Percentiles rank a stretch among this genome's conserved stretches.
phyloP scores from a whole-genome alignment of 73 alveolate species.

The Tetrahymena borealis region DNA sequence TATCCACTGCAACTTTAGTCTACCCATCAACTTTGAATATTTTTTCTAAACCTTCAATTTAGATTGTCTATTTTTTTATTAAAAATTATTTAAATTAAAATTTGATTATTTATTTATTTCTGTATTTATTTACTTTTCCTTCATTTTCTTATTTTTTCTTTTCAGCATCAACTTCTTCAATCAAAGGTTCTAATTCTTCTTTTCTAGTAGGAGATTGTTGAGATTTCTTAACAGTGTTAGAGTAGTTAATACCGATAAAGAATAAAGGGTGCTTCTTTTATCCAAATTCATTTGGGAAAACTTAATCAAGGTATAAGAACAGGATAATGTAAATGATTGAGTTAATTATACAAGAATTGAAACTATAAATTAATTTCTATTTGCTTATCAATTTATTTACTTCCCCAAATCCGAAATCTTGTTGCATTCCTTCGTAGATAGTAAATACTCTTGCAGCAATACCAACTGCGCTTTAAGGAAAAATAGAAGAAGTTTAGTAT shows the following conservation, averaged over 20 bases:
- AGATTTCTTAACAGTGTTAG: not conserved
- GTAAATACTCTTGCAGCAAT: not conserved
- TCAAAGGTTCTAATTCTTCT: conserved; percentile 7
- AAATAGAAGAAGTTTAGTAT: not conserved
- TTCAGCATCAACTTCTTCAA: conserved; percentile 27
- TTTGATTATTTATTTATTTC: not conserved
- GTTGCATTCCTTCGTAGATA: not conserved
- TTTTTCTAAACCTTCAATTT: conserved; percentile 1
- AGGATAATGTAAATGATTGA: not conserved
- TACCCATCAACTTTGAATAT: conserved; percentile 31
- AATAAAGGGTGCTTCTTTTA: conserved; percentile 27
- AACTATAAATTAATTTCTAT: not conserved
- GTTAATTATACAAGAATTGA: not conserved
- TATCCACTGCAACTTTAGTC: conserved; percentile 29
- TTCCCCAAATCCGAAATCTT: not conserved
- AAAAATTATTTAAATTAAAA: conserved; percentile 31
- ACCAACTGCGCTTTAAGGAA: not conserved
- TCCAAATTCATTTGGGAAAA: conserved; percentile 34
- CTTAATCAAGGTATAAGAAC: conserved; percentile 17
- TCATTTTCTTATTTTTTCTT: conserved; percentile 26
- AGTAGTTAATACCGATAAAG: conserved; percentile 11
- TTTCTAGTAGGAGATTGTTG: not conserved
- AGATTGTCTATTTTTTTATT: conserved; percentile 41
- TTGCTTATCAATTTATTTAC: not conserved
- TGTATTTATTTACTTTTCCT: conserved; percentile 19